phyloP scores from a whole-genome alignment of 2,329 filamentous ascomycete species.

The Penicillium sp. region DNA sequence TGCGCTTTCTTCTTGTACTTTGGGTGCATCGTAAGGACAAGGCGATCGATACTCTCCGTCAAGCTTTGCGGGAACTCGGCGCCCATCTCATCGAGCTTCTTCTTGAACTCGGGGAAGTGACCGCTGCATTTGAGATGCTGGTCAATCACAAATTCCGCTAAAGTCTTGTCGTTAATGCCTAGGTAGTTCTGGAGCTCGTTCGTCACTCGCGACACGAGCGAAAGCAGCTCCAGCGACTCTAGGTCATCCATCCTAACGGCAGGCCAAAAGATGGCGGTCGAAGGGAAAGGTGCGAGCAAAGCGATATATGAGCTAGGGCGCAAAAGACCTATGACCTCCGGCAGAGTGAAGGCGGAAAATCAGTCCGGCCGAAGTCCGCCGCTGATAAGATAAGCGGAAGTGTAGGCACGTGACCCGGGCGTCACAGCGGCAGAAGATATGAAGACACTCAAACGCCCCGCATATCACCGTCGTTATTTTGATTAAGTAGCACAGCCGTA shows the following conservation, averaged over 20 bases:
- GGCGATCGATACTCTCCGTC: conserved; percentile 82
- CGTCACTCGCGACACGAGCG: conserved; percentile 89
- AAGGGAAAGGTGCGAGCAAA: neutral
- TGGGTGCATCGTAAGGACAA: conserved; percentile 86
- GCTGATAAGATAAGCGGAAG: conserved; percentile 28
- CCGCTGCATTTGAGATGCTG: conserved; percentile 69
- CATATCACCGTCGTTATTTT: too few species aligned
- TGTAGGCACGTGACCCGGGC: neutral
- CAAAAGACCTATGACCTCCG: conserved; percentile 17
- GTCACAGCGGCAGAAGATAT: too few species aligned
- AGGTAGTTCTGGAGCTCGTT: conserved; percentile 93
- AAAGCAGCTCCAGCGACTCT: conserved; percentile 83
- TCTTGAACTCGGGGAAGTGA: conserved; percentile 67
- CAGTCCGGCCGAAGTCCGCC: conserved; percentile 29
- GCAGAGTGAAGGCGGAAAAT: conserved; percentile 31
- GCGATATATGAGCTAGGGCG: conserved; percentile 16
- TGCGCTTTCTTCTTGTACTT: conserved; percentile 62
- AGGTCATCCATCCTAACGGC: conserved; percentile 71
- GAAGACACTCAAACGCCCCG: too few species aligned
- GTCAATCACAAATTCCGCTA: conserved; percentile 93
- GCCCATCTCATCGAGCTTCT: conserved; percentile 67
- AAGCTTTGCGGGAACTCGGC: conserved; percentile 81
- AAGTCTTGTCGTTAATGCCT: conserved; percentile 84
- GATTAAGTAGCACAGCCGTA: too few species aligned
- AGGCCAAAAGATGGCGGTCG: neutral